A percentile compares a stretch with the other conserved stretches of the same genome.
Evolutionary conservation across 2,329 filamentous ascomycete genomes (phyloP).

Genomic region (Colletotrichum scovillei): DNA sequence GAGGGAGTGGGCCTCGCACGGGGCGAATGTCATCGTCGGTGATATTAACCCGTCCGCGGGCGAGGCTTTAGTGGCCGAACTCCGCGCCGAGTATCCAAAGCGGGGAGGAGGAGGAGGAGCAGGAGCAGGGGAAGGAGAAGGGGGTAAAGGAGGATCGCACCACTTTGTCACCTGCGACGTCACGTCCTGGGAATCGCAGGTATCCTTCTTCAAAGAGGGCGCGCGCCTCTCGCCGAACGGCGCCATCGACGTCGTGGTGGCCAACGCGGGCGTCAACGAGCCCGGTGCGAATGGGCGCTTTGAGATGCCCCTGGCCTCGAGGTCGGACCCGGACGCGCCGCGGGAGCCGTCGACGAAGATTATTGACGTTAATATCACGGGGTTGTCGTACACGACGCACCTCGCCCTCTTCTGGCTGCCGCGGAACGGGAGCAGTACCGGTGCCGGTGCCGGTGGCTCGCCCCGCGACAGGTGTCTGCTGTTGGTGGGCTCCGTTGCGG

Average conservation of each 20-base stretch:
- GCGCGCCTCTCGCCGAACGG: constrained; percentile 63
- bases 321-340: constrained; percentile 51
- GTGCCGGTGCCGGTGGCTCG: too few relatives aligned
- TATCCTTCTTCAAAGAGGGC: constrained; percentile 71
- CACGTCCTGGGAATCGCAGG: constrained; percentile 72
- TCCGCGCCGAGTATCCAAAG: constrained; percentile 54
- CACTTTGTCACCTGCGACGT: constrained; percentile 71
- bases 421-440: constrained; percentile 46
- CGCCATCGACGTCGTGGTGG: constrained; percentile 72
- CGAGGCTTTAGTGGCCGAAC: constrained; percentile 63
- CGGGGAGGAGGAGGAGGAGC: too few relatives aligned
- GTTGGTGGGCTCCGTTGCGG: constrained; percentile 72
- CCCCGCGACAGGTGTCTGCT: constrained; percentile 68
- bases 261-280: constrained; percentile 71
- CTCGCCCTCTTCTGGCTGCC: constrained; percentile 71
- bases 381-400: constrained; percentile 73
- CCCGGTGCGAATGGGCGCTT: constrained; percentile 49
- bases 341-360: constrained; percentile 61
- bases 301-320: constrained; percentile 58
- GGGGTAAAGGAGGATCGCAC: constrained; percentile 42
- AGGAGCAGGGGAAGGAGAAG: too few relatives aligned
- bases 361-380: constrained; percentile 72
- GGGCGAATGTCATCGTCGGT: constrained; percentile 71
- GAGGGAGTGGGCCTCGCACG: constrained; percentile 63
- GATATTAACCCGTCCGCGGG: constrained; percentile 69